Evolutionary conservation across 106 monocot species (phyloP).

Genomic region (Acorus calamus): DNA sequence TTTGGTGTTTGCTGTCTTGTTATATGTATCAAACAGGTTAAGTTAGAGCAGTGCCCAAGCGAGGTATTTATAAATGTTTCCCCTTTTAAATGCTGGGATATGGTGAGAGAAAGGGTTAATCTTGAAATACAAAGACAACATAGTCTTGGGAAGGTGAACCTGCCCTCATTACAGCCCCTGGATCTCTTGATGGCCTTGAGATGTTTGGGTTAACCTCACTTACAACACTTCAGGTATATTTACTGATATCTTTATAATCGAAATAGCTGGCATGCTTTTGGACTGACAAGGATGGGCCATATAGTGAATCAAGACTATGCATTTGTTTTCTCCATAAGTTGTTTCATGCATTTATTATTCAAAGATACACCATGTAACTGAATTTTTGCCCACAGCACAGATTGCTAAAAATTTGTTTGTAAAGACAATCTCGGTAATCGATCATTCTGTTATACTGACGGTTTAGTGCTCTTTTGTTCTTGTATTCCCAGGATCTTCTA

Average conservation of each 20-base stretch:
- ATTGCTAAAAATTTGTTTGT: no score
- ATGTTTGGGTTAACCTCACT: constrained; percentile 91
- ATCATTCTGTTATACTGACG: no score
- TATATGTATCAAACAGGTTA: constrained; percentile 35
- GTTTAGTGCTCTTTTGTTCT: no score
- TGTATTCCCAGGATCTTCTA: no score
- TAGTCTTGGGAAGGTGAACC: constrained; percentile 25
- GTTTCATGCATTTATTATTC: no score
- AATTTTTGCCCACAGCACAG: no score
- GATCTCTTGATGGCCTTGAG: constrained; percentile 78
- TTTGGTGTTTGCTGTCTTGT: background rate
- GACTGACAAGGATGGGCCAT: no score
- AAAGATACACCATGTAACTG: no score
- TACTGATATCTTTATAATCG: background rate
- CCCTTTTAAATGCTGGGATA: constrained; percentile 75
- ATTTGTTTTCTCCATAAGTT: no score
- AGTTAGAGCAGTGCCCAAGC: constrained; percentile 47
- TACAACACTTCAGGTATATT: constrained; percentile 50
- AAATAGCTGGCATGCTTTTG: no score
- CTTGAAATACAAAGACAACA: constrained; percentile 55
- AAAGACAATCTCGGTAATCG: no score
- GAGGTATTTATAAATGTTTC: constrained; percentile 76
- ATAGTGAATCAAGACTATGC: no score
- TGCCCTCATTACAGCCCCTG: constrained; percentile 67
- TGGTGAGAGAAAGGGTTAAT: constrained; percentile 79